These are phyloP conservation scores for Heliamphora pulchella DNA, from an alignment of 179 eudicot genomes.

Conservation along the genomic window DNA sequence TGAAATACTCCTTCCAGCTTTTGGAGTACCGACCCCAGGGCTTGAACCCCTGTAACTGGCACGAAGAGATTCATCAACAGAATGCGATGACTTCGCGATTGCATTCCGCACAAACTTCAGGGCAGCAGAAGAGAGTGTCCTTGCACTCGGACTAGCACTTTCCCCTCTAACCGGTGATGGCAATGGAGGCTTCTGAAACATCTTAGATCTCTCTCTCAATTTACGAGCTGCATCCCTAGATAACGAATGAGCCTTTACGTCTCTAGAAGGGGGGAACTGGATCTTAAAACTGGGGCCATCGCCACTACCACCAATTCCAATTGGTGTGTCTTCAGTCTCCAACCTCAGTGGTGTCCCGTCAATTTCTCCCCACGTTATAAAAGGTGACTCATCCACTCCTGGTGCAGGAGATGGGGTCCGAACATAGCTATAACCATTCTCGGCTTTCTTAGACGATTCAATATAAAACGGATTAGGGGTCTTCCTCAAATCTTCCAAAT, in stretches of 20 bases:
- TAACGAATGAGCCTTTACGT: slow-evolving; percentile 81
- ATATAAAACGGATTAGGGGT: slow-evolving; percentile 69
- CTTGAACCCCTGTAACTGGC: slow-evolving; percentile 90
- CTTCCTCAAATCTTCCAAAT: slow-evolving; percentile 81
- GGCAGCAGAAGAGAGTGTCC: slow-evolving; percentile 80
- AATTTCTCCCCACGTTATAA: slow-evolving; percentile 97
- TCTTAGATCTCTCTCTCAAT: slow-evolving; percentile 67
- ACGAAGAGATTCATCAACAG: slow-evolving; percentile 80
- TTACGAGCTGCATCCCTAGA: slow-evolving; percentile 90
- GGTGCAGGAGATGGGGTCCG: slow-evolving; percentile 92
- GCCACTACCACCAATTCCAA: slow-evolving; percentile 86
- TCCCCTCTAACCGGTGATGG: slow-evolving; percentile 79
- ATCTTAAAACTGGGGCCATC: slow-evolving; percentile 85
- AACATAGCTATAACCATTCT: slow-evolving; percentile 78
- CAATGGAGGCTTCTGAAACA: slow-evolving; percentile 78
- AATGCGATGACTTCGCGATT: slow-evolving; percentile 60
- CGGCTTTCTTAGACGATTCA: slow-evolving; percentile 67
- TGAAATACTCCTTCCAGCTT: slow-evolving; percentile 66
- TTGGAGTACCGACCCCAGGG: slow-evolving; percentile 69
- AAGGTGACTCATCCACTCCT: slow-evolving; percentile 76
- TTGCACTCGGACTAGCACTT: slow-evolving; percentile 74
- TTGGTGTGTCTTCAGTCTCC: slow-evolving; percentile 86
- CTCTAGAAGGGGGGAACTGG: slow-evolving; percentile 74
- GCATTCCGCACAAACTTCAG: slow-evolving; percentile 87
- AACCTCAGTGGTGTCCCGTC: slow-evolving; percentile 91